Evolutionary conservation across 768 basidiomycete genomes (phyloP).

Genomic region (Galerina marginata): DNA sequence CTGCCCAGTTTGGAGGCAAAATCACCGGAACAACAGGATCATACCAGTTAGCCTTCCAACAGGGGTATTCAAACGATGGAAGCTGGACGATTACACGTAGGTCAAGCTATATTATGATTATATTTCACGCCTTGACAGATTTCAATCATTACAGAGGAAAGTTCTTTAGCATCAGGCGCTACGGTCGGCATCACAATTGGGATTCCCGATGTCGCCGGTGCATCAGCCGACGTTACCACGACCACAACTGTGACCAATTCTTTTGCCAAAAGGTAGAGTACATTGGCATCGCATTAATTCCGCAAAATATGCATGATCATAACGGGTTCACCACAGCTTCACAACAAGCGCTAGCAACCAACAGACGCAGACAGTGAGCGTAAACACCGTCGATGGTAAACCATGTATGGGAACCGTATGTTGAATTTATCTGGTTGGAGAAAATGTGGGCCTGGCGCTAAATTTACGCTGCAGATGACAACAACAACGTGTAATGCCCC

Average conservation of each 20-base stretch:
- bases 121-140: background rate
- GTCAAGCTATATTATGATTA: background rate
- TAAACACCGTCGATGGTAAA: slow-evolving; percentile 5
- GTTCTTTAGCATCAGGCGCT: slow-evolving; percentile 4
- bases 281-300: background rate
- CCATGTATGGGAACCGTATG: slow-evolving; percentile 6
- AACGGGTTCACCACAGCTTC: background rate
- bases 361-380: background rate
- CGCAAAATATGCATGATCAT: background rate
- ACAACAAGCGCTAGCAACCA: slow-evolving; percentile 2
- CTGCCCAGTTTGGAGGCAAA: background rate
- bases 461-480: slow-evolving; percentile 2
- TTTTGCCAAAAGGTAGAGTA: background rate
- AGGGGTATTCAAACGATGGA: slow-evolving; percentile 1
- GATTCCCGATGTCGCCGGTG: slow-evolving; percentile 3
- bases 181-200: background rate
- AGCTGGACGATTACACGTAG: slow-evolving; percentile 6
- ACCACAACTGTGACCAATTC: slow-evolving; percentile 10
- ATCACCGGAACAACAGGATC: slow-evolving; percentile 5
- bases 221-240: background rate
- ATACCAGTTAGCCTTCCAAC: background rate
- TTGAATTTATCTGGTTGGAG: background rate
- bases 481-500: slow-evolving; percentile 11
- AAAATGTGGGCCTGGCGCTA: no score
- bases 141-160: background rate